Conservation (phyloP, 208 protist species). For the Trypanosoma rangeli region DNA sequence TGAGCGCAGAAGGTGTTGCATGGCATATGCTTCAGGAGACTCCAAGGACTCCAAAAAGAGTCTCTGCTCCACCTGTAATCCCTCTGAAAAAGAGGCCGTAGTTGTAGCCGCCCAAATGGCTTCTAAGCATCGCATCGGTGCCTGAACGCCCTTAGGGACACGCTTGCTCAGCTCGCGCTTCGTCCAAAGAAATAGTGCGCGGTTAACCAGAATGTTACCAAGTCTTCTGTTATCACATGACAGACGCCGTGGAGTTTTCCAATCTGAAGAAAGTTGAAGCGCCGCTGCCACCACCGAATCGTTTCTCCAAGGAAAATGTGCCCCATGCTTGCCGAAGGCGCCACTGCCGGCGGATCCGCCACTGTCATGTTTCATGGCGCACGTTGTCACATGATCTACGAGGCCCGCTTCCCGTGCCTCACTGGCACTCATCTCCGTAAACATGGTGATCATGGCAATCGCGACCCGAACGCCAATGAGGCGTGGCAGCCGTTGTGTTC, state of each 20-base stretch:
- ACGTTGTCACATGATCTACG: conserved; percentile 38
- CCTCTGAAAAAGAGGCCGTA: conserved; percentile 31
- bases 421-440: conserved; percentile 35
- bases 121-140: conserved; percentile 45
- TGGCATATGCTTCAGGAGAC: conserved; percentile 43
- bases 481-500: conserved; percentile 70
- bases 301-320: background rate
- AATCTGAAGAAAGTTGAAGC: conserved; percentile 1
- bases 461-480: conserved; percentile 61
- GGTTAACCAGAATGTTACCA: conserved; percentile 30
- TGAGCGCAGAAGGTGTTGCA: conserved; percentile 78
- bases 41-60: conserved; percentile 48
- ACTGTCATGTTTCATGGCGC: conserved; percentile 13
- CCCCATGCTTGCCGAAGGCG: conserved; percentile 6
- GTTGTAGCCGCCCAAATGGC: conserved; percentile 39
- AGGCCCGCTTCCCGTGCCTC: conserved; percentile 65
- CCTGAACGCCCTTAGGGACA: conserved; percentile 37
- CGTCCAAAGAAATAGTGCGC: conserved; percentile 37
- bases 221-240: conserved; percentile 25
- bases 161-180: conserved; percentile 44
- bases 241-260: conserved; percentile 25
- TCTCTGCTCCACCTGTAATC: conserved; percentile 42
- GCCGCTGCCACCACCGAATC: conserved; percentile 6
- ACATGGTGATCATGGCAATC: conserved; percentile 35
- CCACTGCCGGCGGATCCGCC: conserved; percentile 9